Evolutionary conservation across 305 asterid genomes (phyloP).

Genomic region (Striga hermonthica): DNA sequence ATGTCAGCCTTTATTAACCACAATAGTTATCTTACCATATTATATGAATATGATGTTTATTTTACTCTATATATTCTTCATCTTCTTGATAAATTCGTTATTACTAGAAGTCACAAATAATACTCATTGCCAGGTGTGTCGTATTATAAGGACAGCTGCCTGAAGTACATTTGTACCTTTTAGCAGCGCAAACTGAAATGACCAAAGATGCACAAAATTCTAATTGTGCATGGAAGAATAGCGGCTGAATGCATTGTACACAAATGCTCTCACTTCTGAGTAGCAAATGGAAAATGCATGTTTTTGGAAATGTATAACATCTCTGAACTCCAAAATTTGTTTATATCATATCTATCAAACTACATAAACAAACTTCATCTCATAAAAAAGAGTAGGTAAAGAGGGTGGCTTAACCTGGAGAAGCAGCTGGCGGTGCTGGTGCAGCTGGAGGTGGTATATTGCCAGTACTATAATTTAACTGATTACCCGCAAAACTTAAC

Average conservation of each 20-base stretch:
- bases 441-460: slow-evolving; percentile 64
- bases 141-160: too few relatives aligned
- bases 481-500: slow-evolving; percentile 65
- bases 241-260: slow-evolving; percentile 16
- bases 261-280: slow-evolving; percentile 12
- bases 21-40: neutral
- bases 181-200: slow-evolving; percentile 14
- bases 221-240: neutral
- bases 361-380: neutral
- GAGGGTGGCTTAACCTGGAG: slow-evolving; percentile 49
- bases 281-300: slow-evolving; percentile 17
- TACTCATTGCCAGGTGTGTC: too few relatives aligned
- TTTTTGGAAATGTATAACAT: slow-evolving; percentile 5
- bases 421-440: slow-evolving; percentile 47
- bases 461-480: slow-evolving; percentile 44
- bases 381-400: slow-evolving; percentile 16
- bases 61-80: neutral
- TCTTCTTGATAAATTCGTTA: too few relatives aligned
- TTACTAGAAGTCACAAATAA: too few relatives aligned
- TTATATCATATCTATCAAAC: neutral
- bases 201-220: slow-evolving; percentile 3
- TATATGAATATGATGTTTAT: neutral
- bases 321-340: slow-evolving; percentile 4
- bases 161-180: slow-evolving; percentile 4
- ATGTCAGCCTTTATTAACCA: too few relatives aligned